phyloP scores from a whole-genome alignment of 2,329 filamentous ascomycete species.

The Mycocentrospora acerina region DNA sequence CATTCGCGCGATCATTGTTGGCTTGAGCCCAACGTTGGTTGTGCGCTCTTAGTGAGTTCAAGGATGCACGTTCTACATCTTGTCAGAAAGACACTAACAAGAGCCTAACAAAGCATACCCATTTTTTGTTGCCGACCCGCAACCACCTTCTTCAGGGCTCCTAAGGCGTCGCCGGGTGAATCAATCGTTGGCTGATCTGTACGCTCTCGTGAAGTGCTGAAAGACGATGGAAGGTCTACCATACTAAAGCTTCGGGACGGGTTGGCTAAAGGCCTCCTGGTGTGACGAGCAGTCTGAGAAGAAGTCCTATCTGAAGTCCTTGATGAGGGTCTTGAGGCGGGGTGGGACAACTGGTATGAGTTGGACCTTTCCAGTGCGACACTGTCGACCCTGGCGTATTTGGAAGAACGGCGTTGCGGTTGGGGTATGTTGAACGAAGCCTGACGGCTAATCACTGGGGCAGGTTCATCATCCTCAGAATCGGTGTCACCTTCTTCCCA shows the following conservation, averaged over 20 bases:
- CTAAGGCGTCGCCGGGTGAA: conserved; percentile 42
- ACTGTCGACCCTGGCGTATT: conserved; percentile 39
- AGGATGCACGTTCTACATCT: conserved; percentile 30
- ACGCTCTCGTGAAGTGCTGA: conserved; percentile 17
- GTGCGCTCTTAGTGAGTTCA: conserved; percentile 44
- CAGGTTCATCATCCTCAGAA: conserved; percentile 38
- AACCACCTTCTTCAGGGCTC: conserved; percentile 44
- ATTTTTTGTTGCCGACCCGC: conserved; percentile 39
- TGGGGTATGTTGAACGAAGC: conserved; percentile 39
- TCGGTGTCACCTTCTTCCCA: conserved; percentile 47
- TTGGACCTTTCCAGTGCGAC: conserved; percentile 27
- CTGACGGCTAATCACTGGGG: conserved; percentile 35
- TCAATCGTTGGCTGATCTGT: conserved; percentile 31
- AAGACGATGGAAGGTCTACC: conserved; percentile 33
- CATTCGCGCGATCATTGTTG: conserved; percentile 39
- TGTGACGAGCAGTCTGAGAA: conserved; percentile 31
- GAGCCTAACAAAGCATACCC: conserved; percentile 24
- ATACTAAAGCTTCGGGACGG: conserved; percentile 34
- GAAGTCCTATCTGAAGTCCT: conserved; percentile 34
- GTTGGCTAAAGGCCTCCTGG: conserved; percentile 24
- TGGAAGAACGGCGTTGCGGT: conserved; percentile 33
- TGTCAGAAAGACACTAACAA: conserved; percentile 15
- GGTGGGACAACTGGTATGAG: conserved; percentile 38
- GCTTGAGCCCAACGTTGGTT: conserved; percentile 50
- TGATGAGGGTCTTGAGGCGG: conserved; percentile 32